Percentiles rank a stretch among this genome's conserved stretches.
Conservation (phyloP, 768 basidiomycete species). For the Russula griseocarnosa region DNA sequence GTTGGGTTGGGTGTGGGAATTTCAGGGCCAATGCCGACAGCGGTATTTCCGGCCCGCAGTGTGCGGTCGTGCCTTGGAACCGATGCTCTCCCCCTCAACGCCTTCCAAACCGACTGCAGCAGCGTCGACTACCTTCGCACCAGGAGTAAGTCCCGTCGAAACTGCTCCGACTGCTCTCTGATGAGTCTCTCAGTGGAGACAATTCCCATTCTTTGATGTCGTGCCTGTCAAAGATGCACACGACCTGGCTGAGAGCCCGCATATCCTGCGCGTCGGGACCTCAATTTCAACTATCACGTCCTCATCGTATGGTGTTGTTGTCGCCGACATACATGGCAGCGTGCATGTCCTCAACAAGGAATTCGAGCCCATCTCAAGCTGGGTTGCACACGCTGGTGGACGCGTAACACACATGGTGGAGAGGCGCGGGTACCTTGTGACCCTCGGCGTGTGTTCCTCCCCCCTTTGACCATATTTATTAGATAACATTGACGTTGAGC, state of each 20-base stretch:
- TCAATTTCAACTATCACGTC: conserved; percentile 71
- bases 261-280: conserved; percentile 66
- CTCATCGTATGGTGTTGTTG: conserved; percentile 62
- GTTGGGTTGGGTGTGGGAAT: conserved; percentile 18
- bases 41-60: conserved; percentile 13
- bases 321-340: conserved; percentile 84
- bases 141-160: conserved; percentile 3
- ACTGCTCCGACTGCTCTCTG: neutral
- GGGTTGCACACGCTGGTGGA: conserved; percentile 77
- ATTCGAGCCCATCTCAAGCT: conserved; percentile 66
- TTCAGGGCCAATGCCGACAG: neutral
- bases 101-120: conserved; percentile 11
- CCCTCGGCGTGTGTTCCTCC: conserved; percentile 66
- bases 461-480: conserved; percentile 6
- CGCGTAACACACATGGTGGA: conserved; percentile 87
- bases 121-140: conserved; percentile 16
- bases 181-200: conserved; percentile 59
- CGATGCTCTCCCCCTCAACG: conserved; percentile 11
- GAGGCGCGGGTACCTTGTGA: conserved; percentile 74
- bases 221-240: conserved; percentile 73
- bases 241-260: conserved; percentile 68
- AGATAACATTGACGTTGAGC: conserved; percentile 10
- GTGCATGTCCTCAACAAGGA: conserved; percentile 71
- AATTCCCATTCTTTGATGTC: conserved; percentile 87
- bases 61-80: neutral